These are phyloP conservation scores for Raddia guianensis DNA, from an alignment of 176 grass and related monocot species.

Conservation along the genomic window DNA sequence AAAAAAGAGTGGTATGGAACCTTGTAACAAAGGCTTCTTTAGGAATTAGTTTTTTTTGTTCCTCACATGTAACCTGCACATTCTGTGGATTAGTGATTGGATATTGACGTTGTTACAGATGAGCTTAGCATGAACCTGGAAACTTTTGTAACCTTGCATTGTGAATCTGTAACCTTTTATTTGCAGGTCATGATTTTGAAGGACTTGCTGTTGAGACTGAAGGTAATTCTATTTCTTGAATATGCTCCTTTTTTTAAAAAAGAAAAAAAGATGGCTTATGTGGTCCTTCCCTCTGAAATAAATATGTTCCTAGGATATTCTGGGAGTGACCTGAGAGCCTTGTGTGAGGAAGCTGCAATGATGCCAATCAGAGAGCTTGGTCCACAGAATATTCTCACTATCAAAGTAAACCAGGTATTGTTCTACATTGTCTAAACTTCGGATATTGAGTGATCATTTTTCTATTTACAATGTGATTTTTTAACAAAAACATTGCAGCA, in stretches of 20 bases:
- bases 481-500: background rate
- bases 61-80: background rate
- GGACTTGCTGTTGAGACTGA: constrained; percentile 80
- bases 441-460: background rate
- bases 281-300: constrained; percentile 17
- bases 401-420: constrained; percentile 83
- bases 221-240: constrained; percentile 53
- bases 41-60: background rate
- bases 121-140: background rate
- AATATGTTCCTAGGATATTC: constrained; percentile 73
- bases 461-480: background rate
- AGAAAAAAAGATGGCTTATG: constrained; percentile 18
- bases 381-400: constrained; percentile 82
- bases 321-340: constrained; percentile 88
- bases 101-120: background rate
- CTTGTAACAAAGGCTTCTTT: background rate
- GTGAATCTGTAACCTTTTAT: background rate
- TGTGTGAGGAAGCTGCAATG: constrained; percentile 98
- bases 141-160: constrained; percentile 1
- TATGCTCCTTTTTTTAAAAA: background rate
- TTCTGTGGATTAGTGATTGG: background rate
- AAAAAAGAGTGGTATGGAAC: too few relatives aligned
- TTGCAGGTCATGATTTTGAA: constrained; percentile 73
- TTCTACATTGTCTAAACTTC: background rate
- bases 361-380: constrained; percentile 95